These are phyloP conservation scores for Rhipidocladum racemiflorum DNA, from an alignment of 176 grass and related monocot genomes.

Conservation along the genomic window DNA sequence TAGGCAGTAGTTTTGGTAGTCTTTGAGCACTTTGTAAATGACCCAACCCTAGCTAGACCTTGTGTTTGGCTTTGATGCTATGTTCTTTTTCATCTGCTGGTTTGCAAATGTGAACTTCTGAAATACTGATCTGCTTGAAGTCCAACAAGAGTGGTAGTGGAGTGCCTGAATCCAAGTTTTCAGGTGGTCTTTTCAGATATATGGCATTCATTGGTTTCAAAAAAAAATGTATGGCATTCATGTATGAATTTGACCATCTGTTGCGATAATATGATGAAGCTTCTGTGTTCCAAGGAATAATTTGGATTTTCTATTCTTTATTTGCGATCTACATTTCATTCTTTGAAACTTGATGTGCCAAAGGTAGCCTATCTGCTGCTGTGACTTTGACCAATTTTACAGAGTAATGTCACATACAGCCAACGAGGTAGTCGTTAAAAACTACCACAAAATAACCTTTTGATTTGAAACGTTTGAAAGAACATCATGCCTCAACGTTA, in stretches of 20 bases:
- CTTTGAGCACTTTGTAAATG: slow-evolving; percentile 38
- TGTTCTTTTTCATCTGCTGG: not conserved
- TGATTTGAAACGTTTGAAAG: not conserved
- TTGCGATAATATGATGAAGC: not conserved
- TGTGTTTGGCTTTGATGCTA: slow-evolving; percentile 4
- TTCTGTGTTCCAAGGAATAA: not conserved
- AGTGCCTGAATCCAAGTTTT: not conserved
- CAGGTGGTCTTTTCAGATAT: not conserved
- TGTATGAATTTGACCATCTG: not conserved
- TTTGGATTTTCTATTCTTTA: not conserved
- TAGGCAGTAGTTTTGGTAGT: slow-evolving; percentile 30
- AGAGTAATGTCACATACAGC: not conserved
- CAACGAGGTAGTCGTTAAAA: not conserved
- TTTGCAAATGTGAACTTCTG: not conserved
- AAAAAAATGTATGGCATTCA: not conserved
- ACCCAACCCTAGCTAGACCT: slow-evolving; percentile 28
- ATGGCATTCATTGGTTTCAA: not conserved
- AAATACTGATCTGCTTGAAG: slow-evolving; percentile 3
- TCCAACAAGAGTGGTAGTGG: not conserved
- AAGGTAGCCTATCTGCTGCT: not conserved
- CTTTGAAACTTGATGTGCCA: not conserved
- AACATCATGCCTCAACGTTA: not conserved
- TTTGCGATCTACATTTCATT: not conserved
- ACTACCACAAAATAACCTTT: not conserved
- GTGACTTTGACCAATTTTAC: not conserved